A percentile compares a stretch with the other conserved stretches of the same genome.
Conservation (phyloP, 495 filamentous ascomycete species). For the Aspergillus incahuasiensis region DNA sequence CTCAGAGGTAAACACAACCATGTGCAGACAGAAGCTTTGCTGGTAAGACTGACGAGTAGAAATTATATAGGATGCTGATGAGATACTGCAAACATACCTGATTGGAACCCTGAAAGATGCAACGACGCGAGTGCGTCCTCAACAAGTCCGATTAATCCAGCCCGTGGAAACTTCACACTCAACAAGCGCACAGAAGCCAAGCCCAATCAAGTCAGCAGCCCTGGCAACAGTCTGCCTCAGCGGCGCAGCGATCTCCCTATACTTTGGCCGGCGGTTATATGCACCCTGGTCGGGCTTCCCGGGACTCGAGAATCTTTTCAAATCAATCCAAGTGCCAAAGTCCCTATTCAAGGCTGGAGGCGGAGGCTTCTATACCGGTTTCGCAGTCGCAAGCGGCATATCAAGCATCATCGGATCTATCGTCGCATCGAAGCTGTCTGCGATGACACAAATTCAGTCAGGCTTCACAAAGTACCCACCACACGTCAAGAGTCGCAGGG, state of each 20-base stretch:
- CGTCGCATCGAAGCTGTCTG: background rate
- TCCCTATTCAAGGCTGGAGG: background rate
- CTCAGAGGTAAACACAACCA: constrained; percentile 48
- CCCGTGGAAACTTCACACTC: background rate
- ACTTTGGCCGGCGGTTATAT: background rate
- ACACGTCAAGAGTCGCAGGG: constrained; percentile 27
- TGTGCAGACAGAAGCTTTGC: too few species aligned
- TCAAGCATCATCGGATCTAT: background rate
- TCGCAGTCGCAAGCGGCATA: background rate
- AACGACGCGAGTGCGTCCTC: background rate
- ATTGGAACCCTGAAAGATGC: constrained; percentile 16
- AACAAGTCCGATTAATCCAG: constrained; percentile 1
- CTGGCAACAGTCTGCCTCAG: background rate
- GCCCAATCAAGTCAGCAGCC: background rate
- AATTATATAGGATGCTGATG: constrained; percentile 40
- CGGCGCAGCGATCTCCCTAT: background rate
- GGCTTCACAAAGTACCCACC: constrained; percentile 40
- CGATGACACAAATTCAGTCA: constrained; percentile 20
- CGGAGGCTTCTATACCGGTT: constrained; percentile 2
- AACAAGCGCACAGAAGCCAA: background rate
- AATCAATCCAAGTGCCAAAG: background rate
- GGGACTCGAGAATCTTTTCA: background rate
- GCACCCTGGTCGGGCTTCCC: background rate
- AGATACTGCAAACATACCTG: constrained; percentile 21
- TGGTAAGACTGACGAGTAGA: too few species aligned